Base-by-base conservation (phyloP, 495 filamentous ascomycete genomes). In the Lophiotrema nucula region DNA sequence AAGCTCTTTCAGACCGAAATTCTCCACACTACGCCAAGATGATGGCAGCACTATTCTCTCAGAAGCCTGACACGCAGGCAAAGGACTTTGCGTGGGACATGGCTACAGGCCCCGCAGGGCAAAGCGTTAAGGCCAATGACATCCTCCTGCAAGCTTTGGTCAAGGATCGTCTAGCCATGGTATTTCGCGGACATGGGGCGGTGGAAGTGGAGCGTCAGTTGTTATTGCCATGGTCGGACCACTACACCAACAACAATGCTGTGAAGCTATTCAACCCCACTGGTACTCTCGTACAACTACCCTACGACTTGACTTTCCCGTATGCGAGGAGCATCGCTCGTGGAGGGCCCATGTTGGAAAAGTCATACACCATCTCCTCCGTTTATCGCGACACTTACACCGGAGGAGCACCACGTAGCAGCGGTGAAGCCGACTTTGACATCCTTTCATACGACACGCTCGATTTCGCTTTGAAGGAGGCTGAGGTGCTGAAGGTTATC, bases 381-480 rank as follows among this genome's bases (percentile, higher is more conserved):
- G 91, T 97, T 15, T 98, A 91, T 69, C 81, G 95, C 43, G 90
- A 95, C 45, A 83, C 81, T 26, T 79, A 79, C 28, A 84, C 85
- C 51, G 90, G 89, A 4, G 83, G 84, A 21, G 86, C 95, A 64
- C 95, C 93, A 23, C 81, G 81, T 60, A 87, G 85, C 50, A 86
- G 88, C 70, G 85, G 86, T 39, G 95, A 97, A 67, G 91, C 92
- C 5, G 93, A 97, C 67, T 97, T 96, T 70, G 95, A 98, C 74
- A 90, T 98, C 61, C 79, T 93, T 15, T 90, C 89, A 0, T 78
- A 83, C 47, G 84, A 91, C 58, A 84, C 84, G 1, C 69, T 88
- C 22, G 90, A 97, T 67, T 76, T 95, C n/a, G 83, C 91, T 0
- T 69, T 96, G 47, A 92, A 93, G 66, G 93, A 98, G 71, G 93